Conservation (phyloP, 2,329 filamentous ascomycete genomes). For the Aspergillus sp. region DNA sequence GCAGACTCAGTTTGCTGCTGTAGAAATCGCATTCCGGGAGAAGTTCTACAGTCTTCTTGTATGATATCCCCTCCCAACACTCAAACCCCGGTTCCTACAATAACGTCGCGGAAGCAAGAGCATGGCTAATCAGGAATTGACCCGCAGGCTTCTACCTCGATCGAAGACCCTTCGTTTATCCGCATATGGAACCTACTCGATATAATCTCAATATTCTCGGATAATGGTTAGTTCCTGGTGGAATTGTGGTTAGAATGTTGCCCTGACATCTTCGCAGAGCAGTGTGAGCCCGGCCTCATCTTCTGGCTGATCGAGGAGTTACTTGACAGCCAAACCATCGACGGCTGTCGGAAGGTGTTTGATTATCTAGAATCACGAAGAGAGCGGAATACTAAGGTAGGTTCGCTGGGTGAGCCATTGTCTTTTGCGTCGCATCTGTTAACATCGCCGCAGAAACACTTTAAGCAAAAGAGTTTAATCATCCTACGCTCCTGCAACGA, state of each 20-base stretch:
- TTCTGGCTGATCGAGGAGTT: slow-evolving; percentile 94
- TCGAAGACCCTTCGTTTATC: slow-evolving; percentile 76
- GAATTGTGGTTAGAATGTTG: background rate
- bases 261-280: slow-evolving; percentile 40
- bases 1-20: slow-evolving; percentile 63
- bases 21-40: slow-evolving; percentile 81
- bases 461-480: slow-evolving; percentile 80
- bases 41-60: slow-evolving; percentile 80
- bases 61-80: slow-evolving; percentile 39
- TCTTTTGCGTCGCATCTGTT: slow-evolving; percentile 21
- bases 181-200: slow-evolving; percentile 93
- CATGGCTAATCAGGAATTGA: slow-evolving; percentile 17
- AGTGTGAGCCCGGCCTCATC: slow-evolving; percentile 75
- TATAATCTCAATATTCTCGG: slow-evolving; percentile 83
- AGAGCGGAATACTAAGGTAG: slow-evolving; percentile 77
- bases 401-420: background rate
- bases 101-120: background rate
- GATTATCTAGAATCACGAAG: slow-evolving; percentile 92
- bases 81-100: background rate
- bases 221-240: slow-evolving; percentile 64
- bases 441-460: slow-evolving; percentile 56
- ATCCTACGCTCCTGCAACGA: slow-evolving; percentile 96
- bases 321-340: slow-evolving; percentile 91
- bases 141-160: slow-evolving; percentile 68
- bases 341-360: slow-evolving; percentile 87